Evolutionary conservation across 129 eudicot genomes (phyloP), one percentile per base, ranked within the genome.

Genomic region (Saposhnikovia divaricata): DNA sequence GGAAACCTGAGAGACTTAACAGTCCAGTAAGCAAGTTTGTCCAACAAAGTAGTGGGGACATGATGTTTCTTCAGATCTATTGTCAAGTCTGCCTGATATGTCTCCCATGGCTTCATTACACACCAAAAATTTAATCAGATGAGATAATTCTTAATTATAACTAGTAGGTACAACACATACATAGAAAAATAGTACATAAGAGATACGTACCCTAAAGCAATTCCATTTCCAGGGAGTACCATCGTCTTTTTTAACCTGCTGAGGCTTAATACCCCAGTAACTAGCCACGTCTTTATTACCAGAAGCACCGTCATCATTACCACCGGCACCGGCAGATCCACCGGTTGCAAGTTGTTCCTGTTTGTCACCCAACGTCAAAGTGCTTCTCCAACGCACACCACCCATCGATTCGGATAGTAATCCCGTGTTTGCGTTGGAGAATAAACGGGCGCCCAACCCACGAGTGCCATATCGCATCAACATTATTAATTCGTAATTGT

Each of bases 191-290:
- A 31, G 34, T 31, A 31, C 68, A 59, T 4, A 59, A 59, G 3
- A n/a, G 2, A n/a, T 4, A 65, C 72, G 14, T 84, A 95, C 98
- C 98, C 87, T 95, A 59, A 95, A 95, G 81, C 95, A 90, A 39
- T 85, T 85, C 99, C 99, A 92, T 80, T 76, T 88, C 99, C 99
- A 95, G 59, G 85, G 86, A 0, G 97, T 73, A 15, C 99, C 99
- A 85, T 95, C 99, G 23, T 90, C 97, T 31, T 85, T 90, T 4
- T 73, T 80, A 37, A 92, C 34, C 83, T 85, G 89, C 19, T 84
- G 51, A 15, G 88, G 93, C 72, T 73, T 85, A 40, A 95, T 88
- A 2, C 99, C 99, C 99, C 99, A 95, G 39, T 95, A 95, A 79
- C 99, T 95, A 57, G 51, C 85, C 1, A 87, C 47, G 0, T 47